These are phyloP conservation scores for Fusarium udum DNA, from an alignment of 2,329 filamentous ascomycete genomes.

Conservation along the genomic window DNA sequence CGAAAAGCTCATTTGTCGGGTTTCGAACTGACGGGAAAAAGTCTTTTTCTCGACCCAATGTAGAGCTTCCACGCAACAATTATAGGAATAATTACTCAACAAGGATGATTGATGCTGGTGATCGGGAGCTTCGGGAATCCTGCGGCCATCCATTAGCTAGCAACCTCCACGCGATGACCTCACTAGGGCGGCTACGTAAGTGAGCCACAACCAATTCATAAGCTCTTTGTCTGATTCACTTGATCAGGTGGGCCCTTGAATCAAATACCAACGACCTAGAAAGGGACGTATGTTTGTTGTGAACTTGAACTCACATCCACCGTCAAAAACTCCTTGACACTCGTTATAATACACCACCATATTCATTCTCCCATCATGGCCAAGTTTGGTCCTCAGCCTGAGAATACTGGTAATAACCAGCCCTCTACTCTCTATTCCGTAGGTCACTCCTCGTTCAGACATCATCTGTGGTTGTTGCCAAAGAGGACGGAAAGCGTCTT, in stretches of 20 bases:
- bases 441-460: slow-evolving; percentile 7
- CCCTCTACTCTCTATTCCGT: slow-evolving; percentile 42
- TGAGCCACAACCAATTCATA: slow-evolving; percentile 30
- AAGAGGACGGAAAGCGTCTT: neutral
- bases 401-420: slow-evolving; percentile 19
- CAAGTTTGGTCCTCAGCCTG: slow-evolving; percentile 15
- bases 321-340: neutral
- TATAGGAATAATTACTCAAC: neutral
- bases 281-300: neutral
- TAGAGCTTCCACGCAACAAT: neutral
- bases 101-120: slow-evolving; percentile 7
- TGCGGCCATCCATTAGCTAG: slow-evolving; percentile 1
- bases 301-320: neutral
- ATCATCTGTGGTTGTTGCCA: neutral
- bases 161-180: slow-evolving; percentile 33
- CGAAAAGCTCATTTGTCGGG: neutral
- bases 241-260: neutral
- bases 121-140: slow-evolving; percentile 31
- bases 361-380: slow-evolving; percentile 8
- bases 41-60: neutral
- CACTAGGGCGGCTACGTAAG: slow-evolving; percentile 35
- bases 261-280: neutral
- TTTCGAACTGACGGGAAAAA: neutral
- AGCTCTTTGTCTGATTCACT: slow-evolving; percentile 12
- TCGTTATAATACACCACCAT: neutral